A percentile compares a stretch with the other conserved stretches of the same genome.
phyloP scores from a whole-genome alignment of 2,329 filamentous ascomycete species.

The Pseudofabraea citricarpa region DNA sequence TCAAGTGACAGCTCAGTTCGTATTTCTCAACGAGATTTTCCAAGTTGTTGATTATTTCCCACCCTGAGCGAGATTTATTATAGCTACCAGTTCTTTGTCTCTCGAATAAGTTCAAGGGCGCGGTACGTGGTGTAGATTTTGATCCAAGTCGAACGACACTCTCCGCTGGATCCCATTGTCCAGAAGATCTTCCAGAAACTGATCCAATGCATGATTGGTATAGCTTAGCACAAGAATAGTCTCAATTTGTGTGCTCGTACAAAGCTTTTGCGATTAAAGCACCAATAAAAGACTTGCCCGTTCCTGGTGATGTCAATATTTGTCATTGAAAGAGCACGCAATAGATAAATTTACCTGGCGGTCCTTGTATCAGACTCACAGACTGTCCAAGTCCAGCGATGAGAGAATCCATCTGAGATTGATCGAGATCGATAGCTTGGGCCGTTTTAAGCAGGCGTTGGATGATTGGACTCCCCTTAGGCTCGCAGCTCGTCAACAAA shows the following conservation, averaged over 20 bases:
- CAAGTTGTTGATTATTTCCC: slow-evolving; percentile 25
- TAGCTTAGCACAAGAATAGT: slow-evolving; percentile 61
- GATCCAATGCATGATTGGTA: slow-evolving; percentile 63
- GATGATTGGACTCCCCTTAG: slow-evolving; percentile 30
- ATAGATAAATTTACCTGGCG: slow-evolving; percentile 43
- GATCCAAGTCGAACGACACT: slow-evolving; percentile 59
- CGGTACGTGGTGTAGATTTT: slow-evolving; percentile 48
- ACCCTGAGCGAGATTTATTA: slow-evolving; percentile 7
- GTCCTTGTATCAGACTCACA: slow-evolving; percentile 65
- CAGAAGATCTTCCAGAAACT: slow-evolving; percentile 61
- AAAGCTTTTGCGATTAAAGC: slow-evolving; percentile 56
- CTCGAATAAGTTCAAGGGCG: slow-evolving; percentile 37
- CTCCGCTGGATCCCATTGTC: slow-evolving; percentile 46
- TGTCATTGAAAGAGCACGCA: slow-evolving; percentile 3
- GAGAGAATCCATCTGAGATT: slow-evolving; percentile 53
- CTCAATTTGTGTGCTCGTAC: slow-evolving; percentile 38
- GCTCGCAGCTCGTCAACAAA: slow-evolving; percentile 23
- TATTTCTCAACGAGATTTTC: slow-evolving; percentile 8
- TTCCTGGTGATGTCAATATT: slow-evolving; percentile 45
- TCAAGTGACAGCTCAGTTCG: slow-evolving; percentile 3
- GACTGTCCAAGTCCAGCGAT: slow-evolving; percentile 44
- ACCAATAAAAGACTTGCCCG: slow-evolving; percentile 72
- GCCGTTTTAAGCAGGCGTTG: slow-evolving; percentile 24
- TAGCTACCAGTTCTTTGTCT: slow-evolving; percentile 30
- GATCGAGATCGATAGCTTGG: slow-evolving; percentile 36